Evolutionary conservation across 2,329 filamentous ascomycete genomes (phyloP).

Genomic region (Fusarium hostae): DNA sequence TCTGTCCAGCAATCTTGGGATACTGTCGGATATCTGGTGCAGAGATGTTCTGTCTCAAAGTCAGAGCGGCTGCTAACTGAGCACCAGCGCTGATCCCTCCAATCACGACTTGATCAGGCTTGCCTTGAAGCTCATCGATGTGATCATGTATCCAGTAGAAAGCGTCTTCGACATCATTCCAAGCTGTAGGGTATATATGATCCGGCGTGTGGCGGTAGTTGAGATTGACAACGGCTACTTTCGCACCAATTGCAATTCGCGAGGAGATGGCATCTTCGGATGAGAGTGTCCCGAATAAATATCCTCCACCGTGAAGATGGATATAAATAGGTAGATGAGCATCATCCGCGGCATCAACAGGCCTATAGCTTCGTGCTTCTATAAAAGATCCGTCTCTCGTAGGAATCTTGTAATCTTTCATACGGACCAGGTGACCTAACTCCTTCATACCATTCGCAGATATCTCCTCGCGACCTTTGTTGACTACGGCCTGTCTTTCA

Average conservation of each 20-base stretch:
- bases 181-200: slow-evolving; percentile 61
- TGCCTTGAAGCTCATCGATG: slow-evolving; percentile 18
- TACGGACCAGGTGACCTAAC: slow-evolving; percentile 42
- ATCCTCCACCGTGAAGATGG: slow-evolving; percentile 67
- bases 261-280: slow-evolving; percentile 65
- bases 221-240: slow-evolving; percentile 62
- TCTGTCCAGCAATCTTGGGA: slow-evolving; percentile 58
- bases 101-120: slow-evolving; percentile 50
- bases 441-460: slow-evolving; percentile 20
- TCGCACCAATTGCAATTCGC: slow-evolving; percentile 55
- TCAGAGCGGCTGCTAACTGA: slow-evolving; percentile 54
- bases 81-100: slow-evolving; percentile 62
- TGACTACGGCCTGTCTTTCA: slow-evolving; percentile 12
- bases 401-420: slow-evolving; percentile 46
- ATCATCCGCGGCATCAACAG: slow-evolving; percentile 39
- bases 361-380: slow-evolving; percentile 30
- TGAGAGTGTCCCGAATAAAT: slow-evolving; percentile 62
- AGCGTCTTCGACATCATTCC: slow-evolving; percentile 64
- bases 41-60: slow-evolving; percentile 51
- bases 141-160: slow-evolving; percentile 62
- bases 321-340: slow-evolving; percentile 59
- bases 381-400: slow-evolving; percentile 20
- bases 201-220: slow-evolving; percentile 70
- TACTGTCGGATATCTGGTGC: slow-evolving; percentile 19
- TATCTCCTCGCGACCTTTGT: slow-evolving; percentile 18